A percentile compares a stretch with the other conserved stretches of the same genome.
Conservation (phyloP, 2,329 filamentous ascomycete genomes). For the Teratosphaeria nubilosa region DNA sequence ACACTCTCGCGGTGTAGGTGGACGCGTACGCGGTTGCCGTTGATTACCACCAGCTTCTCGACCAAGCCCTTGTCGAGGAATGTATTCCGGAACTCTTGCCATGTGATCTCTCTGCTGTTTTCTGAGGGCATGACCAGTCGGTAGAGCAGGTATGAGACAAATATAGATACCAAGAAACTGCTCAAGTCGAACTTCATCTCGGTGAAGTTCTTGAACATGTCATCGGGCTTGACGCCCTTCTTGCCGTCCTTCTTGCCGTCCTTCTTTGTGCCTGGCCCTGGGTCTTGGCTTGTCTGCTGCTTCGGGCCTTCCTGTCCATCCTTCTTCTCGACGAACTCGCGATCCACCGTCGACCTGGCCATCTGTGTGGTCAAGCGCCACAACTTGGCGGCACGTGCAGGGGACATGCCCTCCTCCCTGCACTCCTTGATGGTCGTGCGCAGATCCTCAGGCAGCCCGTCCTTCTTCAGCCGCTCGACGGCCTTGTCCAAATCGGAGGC, state of each 20-base stretch:
- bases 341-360: constrained; percentile 41
- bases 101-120: constrained; percentile 73
- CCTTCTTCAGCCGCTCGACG: constrained; percentile 52
- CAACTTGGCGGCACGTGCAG: constrained; percentile 54
- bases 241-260: constrained; percentile 29
- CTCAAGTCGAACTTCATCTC: constrained; percentile 46
- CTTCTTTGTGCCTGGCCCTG: constrained; percentile 31
- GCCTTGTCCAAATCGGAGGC: constrained; percentile 49
- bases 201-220: constrained; percentile 28
- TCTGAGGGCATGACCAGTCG: constrained; percentile 57
- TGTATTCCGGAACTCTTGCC: constrained; percentile 88
- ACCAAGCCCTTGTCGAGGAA: constrained; percentile 95
- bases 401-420: constrained; percentile 43
- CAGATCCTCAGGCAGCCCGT: constrained; percentile 61
- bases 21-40: constrained; percentile 68
- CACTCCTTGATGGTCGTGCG: constrained; percentile 51
- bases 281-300: constrained; percentile 36
- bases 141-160: constrained; percentile 55
- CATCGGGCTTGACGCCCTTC: constrained; percentile 28
- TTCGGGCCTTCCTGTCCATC: constrained; percentile 24
- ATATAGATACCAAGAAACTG: constrained; percentile 46
- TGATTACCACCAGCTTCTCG: constrained; percentile 77
- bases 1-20: constrained; percentile 68
- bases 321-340: constrained; percentile 22
- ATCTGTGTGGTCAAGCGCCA: constrained; percentile 47